A percentile compares a stretch with the other conserved stretches of the same genome.
Evolutionary conservation across 1,284 basidiomycete species (phyloP).

Genomic region (Vanrija sp.): DNA sequence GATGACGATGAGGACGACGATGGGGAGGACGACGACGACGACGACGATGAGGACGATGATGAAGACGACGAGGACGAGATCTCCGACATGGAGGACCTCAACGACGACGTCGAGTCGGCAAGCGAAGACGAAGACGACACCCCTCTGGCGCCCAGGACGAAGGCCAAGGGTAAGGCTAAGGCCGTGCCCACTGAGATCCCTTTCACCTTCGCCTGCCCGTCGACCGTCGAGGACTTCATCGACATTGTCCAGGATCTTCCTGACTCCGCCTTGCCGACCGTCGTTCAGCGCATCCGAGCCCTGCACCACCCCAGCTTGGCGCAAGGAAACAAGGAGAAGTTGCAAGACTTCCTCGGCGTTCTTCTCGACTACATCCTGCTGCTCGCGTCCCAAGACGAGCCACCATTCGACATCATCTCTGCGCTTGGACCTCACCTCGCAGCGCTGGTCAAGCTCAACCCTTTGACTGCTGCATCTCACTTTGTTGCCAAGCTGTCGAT

Average conservation of each 20-base stretch:
- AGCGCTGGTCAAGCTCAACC: constrained; percentile 74
- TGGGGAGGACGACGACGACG: constrained; percentile 27
- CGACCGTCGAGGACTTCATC: constrained; percentile 80
- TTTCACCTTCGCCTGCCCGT: constrained; percentile 86
- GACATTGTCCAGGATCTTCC: constrained; percentile 67
- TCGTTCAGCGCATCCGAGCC: constrained; percentile 85
- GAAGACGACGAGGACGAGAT: constrained; percentile 43
- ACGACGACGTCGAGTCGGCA: constrained; percentile 31
- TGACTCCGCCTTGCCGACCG: constrained; percentile 69
- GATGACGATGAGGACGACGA: constrained; percentile 31
- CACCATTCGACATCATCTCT: constrained; percentile 59
- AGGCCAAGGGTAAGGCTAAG: constrained; percentile 48
- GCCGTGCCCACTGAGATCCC: constrained; percentile 65
- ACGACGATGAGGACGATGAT: constrained; percentile 30
- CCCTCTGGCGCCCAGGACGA: constrained; percentile 17
- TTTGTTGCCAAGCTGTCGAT: constrained; percentile 78
- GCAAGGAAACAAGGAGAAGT: constrained; percentile 84
- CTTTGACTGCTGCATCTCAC: constrained; percentile 70
- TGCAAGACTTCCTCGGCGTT: constrained; percentile 76
- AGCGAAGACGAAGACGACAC: constrained; percentile 18
- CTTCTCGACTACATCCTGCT: constrained; percentile 90
- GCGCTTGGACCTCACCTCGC: constrained; percentile 76
- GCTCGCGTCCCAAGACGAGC: constrained; percentile 61
- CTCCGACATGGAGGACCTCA: constrained; percentile 31
- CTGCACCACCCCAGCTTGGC: constrained; percentile 87